These are phyloP conservation scores for Paecilomyces variotii DNA, from an alignment of 2,329 filamentous ascomycete genomes.

Conservation along the genomic window DNA sequence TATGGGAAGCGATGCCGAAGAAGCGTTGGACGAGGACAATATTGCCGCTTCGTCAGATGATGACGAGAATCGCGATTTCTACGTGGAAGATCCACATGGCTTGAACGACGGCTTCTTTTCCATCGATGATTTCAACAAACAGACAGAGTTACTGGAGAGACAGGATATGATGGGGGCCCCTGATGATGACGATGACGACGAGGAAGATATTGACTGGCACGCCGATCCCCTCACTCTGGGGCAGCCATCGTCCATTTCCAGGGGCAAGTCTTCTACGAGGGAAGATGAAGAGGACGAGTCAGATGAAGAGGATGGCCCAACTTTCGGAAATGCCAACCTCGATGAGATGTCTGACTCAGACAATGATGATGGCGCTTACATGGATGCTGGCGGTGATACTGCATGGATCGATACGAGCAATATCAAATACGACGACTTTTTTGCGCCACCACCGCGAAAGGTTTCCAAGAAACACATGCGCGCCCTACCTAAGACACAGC, in stretches of 20 bases:
- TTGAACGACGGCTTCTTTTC: conserved; percentile 98
- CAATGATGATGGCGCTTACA: conserved; percentile 51
- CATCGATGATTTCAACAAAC: conserved; percentile 93
- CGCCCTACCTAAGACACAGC: conserved; percentile 47
- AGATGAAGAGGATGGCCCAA: conserved; percentile 64
- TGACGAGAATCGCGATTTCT: conserved; percentile 43
- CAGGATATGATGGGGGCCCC: conserved; percentile 72
- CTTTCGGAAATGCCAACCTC: conserved; percentile 71
- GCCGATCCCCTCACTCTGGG: conserved; percentile 58
- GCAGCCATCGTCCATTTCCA: conserved; percentile 5
- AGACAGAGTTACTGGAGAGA: conserved; percentile 81
- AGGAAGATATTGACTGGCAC: conserved; percentile 79
- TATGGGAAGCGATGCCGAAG: conserved; percentile 7
- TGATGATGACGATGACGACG: conserved; percentile 66
- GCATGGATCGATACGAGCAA: conserved; percentile 71
- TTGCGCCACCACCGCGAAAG: conserved; percentile 74
- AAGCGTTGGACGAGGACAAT: conserved; percentile 7
- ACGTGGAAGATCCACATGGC: conserved; percentile 66
- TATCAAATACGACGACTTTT: conserved; percentile 88
- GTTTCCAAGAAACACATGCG: conserved; percentile 47
- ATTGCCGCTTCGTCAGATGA: conserved; percentile 18
- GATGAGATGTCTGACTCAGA: conserved; percentile 51
- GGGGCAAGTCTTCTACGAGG: conserved; percentile 16
- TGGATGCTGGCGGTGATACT: conserved; percentile 50
- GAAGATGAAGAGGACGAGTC: conserved; percentile 46